Conservation (phyloP, 805 yeast genomes). For the Henningerozyma blattae region DNA sequence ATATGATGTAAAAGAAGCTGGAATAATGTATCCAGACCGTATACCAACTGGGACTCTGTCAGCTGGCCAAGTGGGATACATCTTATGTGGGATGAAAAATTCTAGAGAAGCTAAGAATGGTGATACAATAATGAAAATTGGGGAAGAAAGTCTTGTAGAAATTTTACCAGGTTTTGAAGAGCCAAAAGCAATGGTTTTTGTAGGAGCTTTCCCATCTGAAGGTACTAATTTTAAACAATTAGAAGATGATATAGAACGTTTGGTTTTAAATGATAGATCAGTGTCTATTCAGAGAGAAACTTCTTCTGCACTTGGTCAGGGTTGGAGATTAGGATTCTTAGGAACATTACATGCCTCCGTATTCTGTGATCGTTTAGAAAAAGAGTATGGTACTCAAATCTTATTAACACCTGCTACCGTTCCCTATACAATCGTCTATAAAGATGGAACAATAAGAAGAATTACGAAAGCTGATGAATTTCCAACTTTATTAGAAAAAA, state of each 20-base stretch:
- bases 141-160: slow-evolving; percentile 41
- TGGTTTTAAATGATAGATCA: slow-evolving; percentile 84
- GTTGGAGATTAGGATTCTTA: slow-evolving; percentile 92
- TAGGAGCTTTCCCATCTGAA: slow-evolving; percentile 96
- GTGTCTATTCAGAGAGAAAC: slow-evolving; percentile 84
- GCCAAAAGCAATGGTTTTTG: slow-evolving; percentile 96
- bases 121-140: slow-evolving; percentile 67
- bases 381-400: slow-evolving; percentile 86
- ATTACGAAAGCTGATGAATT: slow-evolving; percentile 89
- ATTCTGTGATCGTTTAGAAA: slow-evolving; percentile 80
- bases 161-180: slow-evolving; percentile 93
- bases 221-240: slow-evolving; percentile 79
- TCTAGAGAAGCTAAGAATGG: slow-evolving; percentile 83
- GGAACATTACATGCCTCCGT: slow-evolving; percentile 95
- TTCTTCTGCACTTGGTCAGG: slow-evolving; percentile 89
- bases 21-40: slow-evolving; percentile 90
- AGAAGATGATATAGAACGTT: slow-evolving; percentile 81
- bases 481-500: slow-evolving; percentile 19
- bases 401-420: slow-evolving; percentile 94
- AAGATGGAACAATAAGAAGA: slow-evolving; percentile 49
- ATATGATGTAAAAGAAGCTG: slow-evolving; percentile 86
- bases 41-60: slow-evolving; percentile 46
- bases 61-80: slow-evolving; percentile 92
- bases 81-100: slow-evolving; percentile 89
- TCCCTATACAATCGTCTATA: slow-evolving; percentile 68